Conservation (phyloP, 805 yeast genomes). For the Ogataea zsoltii region DNA sequence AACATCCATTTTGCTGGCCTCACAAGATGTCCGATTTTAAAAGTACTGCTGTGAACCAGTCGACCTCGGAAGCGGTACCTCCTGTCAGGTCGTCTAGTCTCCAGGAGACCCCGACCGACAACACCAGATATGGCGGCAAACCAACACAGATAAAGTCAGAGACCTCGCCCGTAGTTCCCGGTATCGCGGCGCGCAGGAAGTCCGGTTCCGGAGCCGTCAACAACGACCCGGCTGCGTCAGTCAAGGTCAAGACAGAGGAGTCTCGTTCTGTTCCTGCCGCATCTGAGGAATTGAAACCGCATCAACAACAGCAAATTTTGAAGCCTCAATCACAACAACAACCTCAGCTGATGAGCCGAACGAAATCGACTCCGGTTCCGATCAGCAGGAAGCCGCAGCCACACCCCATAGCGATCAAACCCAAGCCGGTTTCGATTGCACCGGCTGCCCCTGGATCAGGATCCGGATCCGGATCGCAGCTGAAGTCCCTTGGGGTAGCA, state of each 20-base stretch:
- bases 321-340: not conserved
- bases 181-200: not conserved
- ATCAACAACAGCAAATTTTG: not conserved
- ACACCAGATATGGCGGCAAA: too few relatives aligned
- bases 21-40: not conserved
- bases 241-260: not conserved
- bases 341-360: constrained; percentile 9
- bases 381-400: constrained; percentile 14
- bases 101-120: too few relatives aligned
- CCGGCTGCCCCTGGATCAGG: constrained; percentile 15
- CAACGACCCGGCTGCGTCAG: not conserved
- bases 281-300: not conserved
- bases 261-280: too few relatives aligned
- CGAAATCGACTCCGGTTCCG: constrained; percentile 16
- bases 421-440: constrained; percentile 29
- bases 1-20: not conserved
- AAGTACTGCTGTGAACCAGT: not conserved
- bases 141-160: not conserved
- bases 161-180: too few relatives aligned
- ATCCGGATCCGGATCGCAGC: not conserved
- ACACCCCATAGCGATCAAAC: constrained; percentile 34
- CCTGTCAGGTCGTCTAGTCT: not conserved
- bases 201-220: not conserved
- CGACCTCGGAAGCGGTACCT: constrained; percentile 1
- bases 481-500: constrained; percentile 8